Percentiles rank a stretch among this genome's conserved stretches.
Evolutionary conservation across 2,329 filamentous ascomycete genomes (phyloP).

Genomic region (Aspergillus thermomutatus): DNA sequence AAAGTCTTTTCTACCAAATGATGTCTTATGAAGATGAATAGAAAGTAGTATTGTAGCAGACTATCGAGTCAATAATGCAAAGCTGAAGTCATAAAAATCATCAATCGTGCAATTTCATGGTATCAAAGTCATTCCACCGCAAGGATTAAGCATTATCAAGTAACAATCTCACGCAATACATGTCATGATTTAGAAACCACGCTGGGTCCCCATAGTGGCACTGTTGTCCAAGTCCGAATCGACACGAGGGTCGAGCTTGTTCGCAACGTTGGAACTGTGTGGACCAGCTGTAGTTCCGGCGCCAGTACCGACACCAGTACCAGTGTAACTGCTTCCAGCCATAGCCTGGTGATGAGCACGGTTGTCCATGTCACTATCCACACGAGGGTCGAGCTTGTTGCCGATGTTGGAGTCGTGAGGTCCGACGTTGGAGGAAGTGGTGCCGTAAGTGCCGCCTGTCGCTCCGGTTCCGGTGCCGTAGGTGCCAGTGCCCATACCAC

Average conservation of each 20-base stretch:
- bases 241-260: conserved; percentile 53
- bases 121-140: neutral
- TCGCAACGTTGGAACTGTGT: conserved; percentile 45
- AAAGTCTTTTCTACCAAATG: too few species aligned
- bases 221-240: conserved; percentile 44
- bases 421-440: conserved; percentile 28
- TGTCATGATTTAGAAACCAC: neutral
- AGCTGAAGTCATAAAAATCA: neutral
- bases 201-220: conserved; percentile 1
- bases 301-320: conserved; percentile 10
- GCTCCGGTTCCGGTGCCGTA: neutral
- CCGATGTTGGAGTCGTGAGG: conserved; percentile 33
- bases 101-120: neutral
- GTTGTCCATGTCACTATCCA: conserved; percentile 38
- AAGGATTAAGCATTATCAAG: neutral
- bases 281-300: conserved; percentile 31
- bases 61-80: neutral
- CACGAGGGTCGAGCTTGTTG: conserved; percentile 28
- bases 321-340: conserved; percentile 16
- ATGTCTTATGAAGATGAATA: neutral
- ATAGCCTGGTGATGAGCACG: conserved; percentile 8
- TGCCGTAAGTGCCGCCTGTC: neutral
- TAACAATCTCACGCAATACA: neutral
- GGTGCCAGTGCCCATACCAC: neutral
- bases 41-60: neutral